These are phyloP conservation scores for Lentinula detonsa DNA, from an alignment of 768 basidiomycete species.

Conservation along the genomic window DNA sequence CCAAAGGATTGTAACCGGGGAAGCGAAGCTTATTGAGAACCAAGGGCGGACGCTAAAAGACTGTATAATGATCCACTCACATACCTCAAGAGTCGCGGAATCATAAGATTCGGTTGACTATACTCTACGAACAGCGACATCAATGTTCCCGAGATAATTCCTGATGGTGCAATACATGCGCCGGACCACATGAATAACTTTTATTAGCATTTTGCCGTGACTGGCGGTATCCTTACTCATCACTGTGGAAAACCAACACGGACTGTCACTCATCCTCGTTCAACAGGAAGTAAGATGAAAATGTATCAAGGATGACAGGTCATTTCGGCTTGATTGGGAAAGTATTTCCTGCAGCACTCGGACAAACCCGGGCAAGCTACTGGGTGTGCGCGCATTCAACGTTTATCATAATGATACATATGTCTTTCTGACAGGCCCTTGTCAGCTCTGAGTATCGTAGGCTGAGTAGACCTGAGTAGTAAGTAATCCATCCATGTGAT, in stretches of 20 bases:
- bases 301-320: neutral
- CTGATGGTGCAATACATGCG: neutral
- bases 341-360: neutral
- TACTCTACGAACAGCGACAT: neutral
- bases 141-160: neutral
- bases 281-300: too few relatives aligned
- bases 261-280: too few relatives aligned
- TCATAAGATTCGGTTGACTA: neutral
- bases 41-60: neutral
- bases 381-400: neutral
- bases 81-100: too few relatives aligned
- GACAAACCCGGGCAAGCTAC: neutral
- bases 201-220: neutral
- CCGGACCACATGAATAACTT: neutral
- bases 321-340: neutral
- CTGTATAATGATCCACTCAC: neutral
- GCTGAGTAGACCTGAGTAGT: neutral
- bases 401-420: neutral
- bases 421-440: neutral
- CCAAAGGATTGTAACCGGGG: constrained; percentile 29
- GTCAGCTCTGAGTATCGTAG: neutral
- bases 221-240: too few relatives aligned
- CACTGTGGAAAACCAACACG: too few relatives aligned
- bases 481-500: neutral
- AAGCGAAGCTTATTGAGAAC: neutral